Evolutionary conservation across 257 asterid species (phyloP).

Genomic region (Ballota nigra): DNA sequence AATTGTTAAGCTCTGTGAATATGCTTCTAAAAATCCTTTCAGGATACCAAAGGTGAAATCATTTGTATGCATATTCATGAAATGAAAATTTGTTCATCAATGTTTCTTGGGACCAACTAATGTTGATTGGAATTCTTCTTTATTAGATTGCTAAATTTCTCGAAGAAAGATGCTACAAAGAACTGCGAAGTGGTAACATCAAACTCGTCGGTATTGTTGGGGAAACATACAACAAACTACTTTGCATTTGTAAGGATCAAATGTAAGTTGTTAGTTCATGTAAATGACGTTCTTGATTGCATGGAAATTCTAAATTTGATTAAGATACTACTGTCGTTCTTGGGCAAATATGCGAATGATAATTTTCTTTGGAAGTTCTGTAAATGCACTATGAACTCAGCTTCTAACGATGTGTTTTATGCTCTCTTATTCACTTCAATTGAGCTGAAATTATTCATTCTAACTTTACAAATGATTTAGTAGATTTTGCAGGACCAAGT

Average conservation of each 20-base stretch:
- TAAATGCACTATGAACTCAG: neutral
- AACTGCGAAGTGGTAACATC: constrained; percentile 68
- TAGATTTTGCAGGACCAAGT: constrained; percentile 1
- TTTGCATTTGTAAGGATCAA: constrained; percentile 78
- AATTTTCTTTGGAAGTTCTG: neutral
- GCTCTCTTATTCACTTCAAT: constrained; percentile 3
- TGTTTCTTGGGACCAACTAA: constrained; percentile 16
- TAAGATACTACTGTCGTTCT: neutral
- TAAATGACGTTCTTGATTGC: neutral
- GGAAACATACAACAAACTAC: constrained; percentile 69
- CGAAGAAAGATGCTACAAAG: constrained; percentile 92
- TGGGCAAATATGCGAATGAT: neutral
- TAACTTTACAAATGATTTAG: neutral
- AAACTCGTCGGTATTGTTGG: constrained; percentile 61
- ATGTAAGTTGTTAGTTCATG: constrained; percentile 53
- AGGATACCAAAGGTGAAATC: constrained; percentile 80
- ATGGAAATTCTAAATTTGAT: constrained; percentile 11
- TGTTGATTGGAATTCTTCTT: constrained; percentile 13
- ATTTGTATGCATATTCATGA: neutral
- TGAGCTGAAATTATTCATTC: neutral
- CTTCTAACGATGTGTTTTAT: neutral
- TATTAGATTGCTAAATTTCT: constrained; percentile 90
- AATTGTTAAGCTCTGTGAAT: constrained; percentile 82
- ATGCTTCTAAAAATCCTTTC: constrained; percentile 87
- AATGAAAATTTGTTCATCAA: neutral